Evolutionary conservation across 305 asterid species (phyloP).

Genomic region (Plantago coronopus): DNA sequence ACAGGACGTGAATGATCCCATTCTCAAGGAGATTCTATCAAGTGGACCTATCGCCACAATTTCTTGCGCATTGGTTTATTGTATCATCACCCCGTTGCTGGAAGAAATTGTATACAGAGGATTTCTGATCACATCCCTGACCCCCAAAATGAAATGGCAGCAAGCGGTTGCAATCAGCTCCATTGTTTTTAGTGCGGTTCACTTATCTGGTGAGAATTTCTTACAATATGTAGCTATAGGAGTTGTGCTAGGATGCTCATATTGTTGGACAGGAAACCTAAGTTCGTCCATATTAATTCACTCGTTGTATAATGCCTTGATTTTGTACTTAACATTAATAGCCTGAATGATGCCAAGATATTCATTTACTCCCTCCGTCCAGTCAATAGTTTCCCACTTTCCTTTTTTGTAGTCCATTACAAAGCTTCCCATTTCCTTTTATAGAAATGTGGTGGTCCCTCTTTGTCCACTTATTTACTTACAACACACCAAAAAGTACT

Average conservation of each 20-base stretch:
- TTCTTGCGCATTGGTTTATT: slow-evolving; percentile 46
- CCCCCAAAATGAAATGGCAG: slow-evolving; percentile 66
- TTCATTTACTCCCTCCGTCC: background rate
- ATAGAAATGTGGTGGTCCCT: too few relatives aligned
- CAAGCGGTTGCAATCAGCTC: slow-evolving; percentile 65
- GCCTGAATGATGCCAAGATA: slow-evolving; percentile 27
- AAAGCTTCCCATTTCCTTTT: too few relatives aligned
- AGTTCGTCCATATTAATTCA: slow-evolving; percentile 54
- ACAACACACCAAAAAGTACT: too few relatives aligned
- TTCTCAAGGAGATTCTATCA: slow-evolving; percentile 55
- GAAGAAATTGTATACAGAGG: slow-evolving; percentile 90
- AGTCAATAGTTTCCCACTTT: background rate
- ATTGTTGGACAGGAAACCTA: slow-evolving; percentile 83
- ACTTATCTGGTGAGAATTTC: slow-evolving; percentile 75
- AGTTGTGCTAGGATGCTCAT: slow-evolving; percentile 64
- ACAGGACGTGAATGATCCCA: slow-evolving; percentile 64
- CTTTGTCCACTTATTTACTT: too few relatives aligned
- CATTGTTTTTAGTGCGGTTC: slow-evolving; percentile 64
- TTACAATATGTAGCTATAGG: slow-evolving; percentile 61
- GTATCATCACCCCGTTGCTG: slow-evolving; percentile 65
- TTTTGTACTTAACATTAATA: slow-evolving; percentile 38
- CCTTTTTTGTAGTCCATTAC: too few relatives aligned
- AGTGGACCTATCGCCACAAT: slow-evolving; percentile 45
- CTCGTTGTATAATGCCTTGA: slow-evolving; percentile 73
- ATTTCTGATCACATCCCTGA: slow-evolving; percentile 62